These are phyloP conservation scores for Daedaleopsis sinensis DNA, from an alignment of 768 basidiomycete species.

Conservation along the genomic window DNA sequence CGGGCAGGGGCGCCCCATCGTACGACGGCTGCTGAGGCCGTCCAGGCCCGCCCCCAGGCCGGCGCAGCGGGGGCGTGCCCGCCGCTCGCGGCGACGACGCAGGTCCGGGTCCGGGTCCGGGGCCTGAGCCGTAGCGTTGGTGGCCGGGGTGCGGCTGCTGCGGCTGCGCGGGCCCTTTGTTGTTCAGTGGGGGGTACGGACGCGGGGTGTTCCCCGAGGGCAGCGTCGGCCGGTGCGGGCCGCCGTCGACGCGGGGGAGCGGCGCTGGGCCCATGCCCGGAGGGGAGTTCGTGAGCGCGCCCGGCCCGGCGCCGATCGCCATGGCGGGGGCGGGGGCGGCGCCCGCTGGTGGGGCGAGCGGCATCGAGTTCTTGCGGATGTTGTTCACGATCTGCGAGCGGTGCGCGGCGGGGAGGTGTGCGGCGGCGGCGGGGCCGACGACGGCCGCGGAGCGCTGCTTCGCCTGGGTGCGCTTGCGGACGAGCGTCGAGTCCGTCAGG, in stretches of 20 bases:
- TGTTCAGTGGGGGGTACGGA: neutral
- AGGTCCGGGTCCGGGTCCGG: constrained; percentile 3
- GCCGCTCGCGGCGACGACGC: constrained; percentile 15
- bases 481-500: constrained; percentile 78
- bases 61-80: constrained; percentile 17
- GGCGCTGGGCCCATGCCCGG: constrained; percentile 9
- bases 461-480: constrained; percentile 79
- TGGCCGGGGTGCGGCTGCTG: neutral
- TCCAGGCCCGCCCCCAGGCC: constrained; percentile 10
- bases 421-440: constrained; percentile 17
- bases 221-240: neutral
- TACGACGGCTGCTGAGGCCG: neutral
- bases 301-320: neutral
- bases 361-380: constrained; percentile 52
- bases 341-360: neutral
- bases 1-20: neutral
- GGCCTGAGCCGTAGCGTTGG: constrained; percentile 1
- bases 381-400: constrained; percentile 53
- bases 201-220: constrained; percentile 1
- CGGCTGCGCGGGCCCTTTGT: too few species aligned
- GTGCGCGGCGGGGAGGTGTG: constrained; percentile 35
- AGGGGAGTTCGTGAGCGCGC: constrained; percentile 12
- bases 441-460: constrained; percentile 54
- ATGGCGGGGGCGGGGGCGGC: neutral
- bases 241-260: constrained; percentile 9